Conservation (phyloP, 805 yeast genomes). For the Kodamaea sagamina region DNA sequence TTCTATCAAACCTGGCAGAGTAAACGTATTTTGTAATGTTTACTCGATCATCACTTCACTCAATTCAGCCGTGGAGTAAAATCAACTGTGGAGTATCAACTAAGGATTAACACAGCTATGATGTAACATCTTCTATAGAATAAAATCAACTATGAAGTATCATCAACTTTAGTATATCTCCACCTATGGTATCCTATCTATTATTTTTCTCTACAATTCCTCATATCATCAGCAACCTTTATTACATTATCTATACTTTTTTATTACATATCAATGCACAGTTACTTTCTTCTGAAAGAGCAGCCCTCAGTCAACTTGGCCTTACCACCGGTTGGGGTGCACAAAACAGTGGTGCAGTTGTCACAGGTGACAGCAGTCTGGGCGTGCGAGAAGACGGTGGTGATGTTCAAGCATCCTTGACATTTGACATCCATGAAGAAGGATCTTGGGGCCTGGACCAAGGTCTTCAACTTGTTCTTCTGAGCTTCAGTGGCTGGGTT, state of each 20-base stretch:
- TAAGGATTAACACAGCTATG: no score
- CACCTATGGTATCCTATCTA: no score
- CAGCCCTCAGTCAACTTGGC: constrained; percentile 99
- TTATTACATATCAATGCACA: constrained; percentile 13
- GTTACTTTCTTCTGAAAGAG: constrained; percentile 98
- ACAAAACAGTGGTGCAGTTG: constrained; percentile 95
- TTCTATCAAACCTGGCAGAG: no score
- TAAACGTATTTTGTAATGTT: no score
- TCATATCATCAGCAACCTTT: constrained; percentile 8
- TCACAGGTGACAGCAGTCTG: constrained; percentile 99
- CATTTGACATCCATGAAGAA: constrained; percentile 99
- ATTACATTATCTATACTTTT: constrained; percentile 14
- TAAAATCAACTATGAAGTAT: no score
- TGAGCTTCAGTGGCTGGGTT: constrained; percentile 93
- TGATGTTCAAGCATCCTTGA: constrained; percentile 98
- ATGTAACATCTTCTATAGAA: no score
- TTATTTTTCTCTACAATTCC: no score
- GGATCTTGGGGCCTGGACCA: constrained; percentile 98
- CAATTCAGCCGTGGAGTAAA: no score
- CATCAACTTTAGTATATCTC: no score
- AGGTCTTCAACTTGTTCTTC: constrained; percentile 95
- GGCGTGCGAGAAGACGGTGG: constrained; percentile 99
- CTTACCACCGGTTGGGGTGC: constrained; percentile 99
- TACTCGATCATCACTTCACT: no score
- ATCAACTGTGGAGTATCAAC: no score